Evolutionary conservation across 352 stramenopile species (phyloP).

Genomic region (Globisporangium radiosum): DNA sequence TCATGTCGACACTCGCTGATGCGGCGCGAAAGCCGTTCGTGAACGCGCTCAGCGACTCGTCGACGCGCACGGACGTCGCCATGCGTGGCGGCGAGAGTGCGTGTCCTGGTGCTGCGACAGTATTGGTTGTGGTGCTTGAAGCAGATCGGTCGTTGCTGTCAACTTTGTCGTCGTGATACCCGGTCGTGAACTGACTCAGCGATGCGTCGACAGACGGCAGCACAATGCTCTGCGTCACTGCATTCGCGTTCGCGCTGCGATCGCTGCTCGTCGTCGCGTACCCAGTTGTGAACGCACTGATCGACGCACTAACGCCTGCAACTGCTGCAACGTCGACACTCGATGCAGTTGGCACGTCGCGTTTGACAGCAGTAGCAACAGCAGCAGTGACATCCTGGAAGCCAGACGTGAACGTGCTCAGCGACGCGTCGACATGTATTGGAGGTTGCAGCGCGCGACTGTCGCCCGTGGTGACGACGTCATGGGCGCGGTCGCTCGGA

Average conservation of each 20-base stretch:
- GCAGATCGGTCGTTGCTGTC: neutral
- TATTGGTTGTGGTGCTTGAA: neutral
- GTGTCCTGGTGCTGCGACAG: neutral
- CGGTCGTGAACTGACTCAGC: constrained; percentile 18
- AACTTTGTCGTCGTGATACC: constrained; percentile 12
- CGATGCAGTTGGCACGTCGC: no score
- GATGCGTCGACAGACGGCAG: constrained; percentile 7
- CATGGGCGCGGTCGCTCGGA: no score
- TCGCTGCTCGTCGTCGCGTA: neutral
- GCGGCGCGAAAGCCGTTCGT: constrained; percentile 21
- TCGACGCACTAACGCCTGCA: constrained; percentile 9
- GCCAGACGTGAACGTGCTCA: no score
- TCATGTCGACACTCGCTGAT: constrained; percentile 14
- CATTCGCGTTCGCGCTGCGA: neutral
- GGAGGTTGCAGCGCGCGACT: no score
- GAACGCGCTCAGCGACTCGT: constrained; percentile 34
- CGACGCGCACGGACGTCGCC: constrained; percentile 7
- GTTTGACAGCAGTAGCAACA: no score
- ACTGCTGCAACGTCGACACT: no score
- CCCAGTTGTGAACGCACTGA: constrained; percentile 28
- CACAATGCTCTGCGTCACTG: neutral
- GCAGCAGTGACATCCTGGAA: no score
- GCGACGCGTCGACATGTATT: no score
- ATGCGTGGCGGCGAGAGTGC: neutral
- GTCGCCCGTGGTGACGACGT: no score